Percentiles rank a stretch among this genome's conserved stretches.
Evolutionary conservation across 305 asterid genomes (phyloP).

Genomic region (Fraxinus ornus): DNA sequence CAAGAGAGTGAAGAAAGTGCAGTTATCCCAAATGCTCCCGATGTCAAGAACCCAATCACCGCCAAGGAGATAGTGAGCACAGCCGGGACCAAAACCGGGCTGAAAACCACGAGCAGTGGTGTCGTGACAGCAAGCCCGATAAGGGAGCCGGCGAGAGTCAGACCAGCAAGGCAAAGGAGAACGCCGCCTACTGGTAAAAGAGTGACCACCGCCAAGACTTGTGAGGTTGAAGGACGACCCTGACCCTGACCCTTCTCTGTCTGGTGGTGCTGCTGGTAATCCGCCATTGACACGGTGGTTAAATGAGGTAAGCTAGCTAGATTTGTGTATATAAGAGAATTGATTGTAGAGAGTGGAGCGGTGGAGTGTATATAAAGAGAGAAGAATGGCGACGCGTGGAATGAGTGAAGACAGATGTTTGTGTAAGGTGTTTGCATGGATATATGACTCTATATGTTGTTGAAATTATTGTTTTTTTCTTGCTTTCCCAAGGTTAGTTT

Average conservation of each 20-base stretch:
- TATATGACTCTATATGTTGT: not conserved
- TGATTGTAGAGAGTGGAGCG: not conserved
- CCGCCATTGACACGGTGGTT: constrained; percentile 32
- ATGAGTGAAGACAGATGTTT: constrained; percentile 38
- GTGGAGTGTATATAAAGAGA: constrained; percentile 23
- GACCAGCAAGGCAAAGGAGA: constrained; percentile 36
- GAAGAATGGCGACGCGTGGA: constrained; percentile 37
- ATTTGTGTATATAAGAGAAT: not conserved
- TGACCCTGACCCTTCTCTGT: not conserved
- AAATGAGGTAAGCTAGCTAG: not conserved
- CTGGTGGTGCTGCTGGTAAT: constrained; percentile 13
- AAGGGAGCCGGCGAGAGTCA: constrained; percentile 35
- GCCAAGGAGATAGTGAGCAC: constrained; percentile 32
- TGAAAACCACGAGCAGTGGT: constrained; percentile 37
- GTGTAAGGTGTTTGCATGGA: constrained; percentile 35
- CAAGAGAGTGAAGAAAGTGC: constrained; percentile 43
- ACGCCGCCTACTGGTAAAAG: constrained; percentile 41
- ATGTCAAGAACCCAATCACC: constrained; percentile 35
- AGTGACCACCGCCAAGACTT: constrained; percentile 38
- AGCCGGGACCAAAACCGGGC: constrained; percentile 47
- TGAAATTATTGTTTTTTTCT: not conserved
- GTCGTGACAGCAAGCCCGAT: constrained; percentile 32
- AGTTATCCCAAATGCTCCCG: constrained; percentile 49
- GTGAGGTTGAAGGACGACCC: constrained; percentile 31
- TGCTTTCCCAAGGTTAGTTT: not conserved